phyloP scores from a whole-genome alignment of 2,329 filamentous ascomycete species.

The Ceratocystiopsis sp. region DNA sequence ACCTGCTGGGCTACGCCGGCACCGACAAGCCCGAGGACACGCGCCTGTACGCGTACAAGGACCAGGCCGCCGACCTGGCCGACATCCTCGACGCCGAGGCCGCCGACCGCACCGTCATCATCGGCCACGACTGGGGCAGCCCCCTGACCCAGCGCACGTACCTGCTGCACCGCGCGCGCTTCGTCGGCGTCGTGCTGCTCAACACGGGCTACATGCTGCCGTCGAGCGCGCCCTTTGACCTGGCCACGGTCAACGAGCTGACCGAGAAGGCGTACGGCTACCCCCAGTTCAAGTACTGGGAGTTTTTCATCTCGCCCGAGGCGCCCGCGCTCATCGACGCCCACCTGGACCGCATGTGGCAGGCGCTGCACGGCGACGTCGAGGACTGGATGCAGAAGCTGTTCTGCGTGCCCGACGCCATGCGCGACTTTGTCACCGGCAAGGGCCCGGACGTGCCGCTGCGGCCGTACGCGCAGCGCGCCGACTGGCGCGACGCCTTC shows the following conservation, averaged over 20 bases:
- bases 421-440: conserved; percentile 14
- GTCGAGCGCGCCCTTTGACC: conserved; percentile 15
- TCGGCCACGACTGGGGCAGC: conserved; percentile 34
- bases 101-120: conserved; percentile 18
- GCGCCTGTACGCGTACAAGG: conserved; percentile 18
- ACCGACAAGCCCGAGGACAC: conserved; percentile 23
- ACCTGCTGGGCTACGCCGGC: conserved; percentile 22
- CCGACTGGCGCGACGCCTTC: conserved; percentile 13
- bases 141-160: conserved; percentile 22
- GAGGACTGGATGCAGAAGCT: conserved; percentile 15
- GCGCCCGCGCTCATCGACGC: conserved; percentile 19
- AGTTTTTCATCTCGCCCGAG: conserved; percentile 24
- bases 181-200: conserved; percentile 23
- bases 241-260: conserved; percentile 17
- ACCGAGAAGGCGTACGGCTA: conserved; percentile 20
- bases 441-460: conserved; percentile 10
- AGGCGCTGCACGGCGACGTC: conserved; percentile 15
- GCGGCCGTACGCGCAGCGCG: conserved; percentile 13
- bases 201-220: conserved; percentile 25
- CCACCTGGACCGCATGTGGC: conserved; percentile 21
- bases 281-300: conserved; percentile 25
- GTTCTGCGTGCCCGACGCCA: conserved; percentile 19
- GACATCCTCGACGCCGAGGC: conserved; percentile 24
- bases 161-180: conserved; percentile 22
- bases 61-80: conserved; percentile 19